Base-by-base conservation (phyloP, 352 stramenopile species). In the Pythium dissotocum region DNA sequence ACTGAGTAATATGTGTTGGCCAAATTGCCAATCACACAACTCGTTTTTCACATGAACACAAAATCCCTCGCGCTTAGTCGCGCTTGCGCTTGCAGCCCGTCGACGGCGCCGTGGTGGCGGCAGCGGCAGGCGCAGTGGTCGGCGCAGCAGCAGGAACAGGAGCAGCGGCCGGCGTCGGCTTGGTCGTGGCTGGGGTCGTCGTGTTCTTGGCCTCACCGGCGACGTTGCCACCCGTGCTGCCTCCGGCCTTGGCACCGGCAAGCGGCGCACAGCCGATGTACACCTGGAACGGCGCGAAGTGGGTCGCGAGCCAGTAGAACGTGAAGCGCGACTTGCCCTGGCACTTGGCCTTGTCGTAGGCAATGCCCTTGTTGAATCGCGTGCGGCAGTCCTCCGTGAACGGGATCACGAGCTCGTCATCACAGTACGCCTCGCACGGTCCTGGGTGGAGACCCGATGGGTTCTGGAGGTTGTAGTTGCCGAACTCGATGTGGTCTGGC, bases 291-390 rank as follows among this genome's bases (percentile, higher is more conserved):
- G 61, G 66, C 9, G 59, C 26, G 12, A 69, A 68, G 58, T 87
- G 80, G 67, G 83, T 78, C 8, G 69, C 77, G 24, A 87, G 44
- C 80, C 80, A 89, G 68, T 80, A 85, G 55, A 83, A 80, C 2
- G 73, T 84, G 13, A 87, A 72, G 0, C 73, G 67, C 40, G 71
- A 78, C 26, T 79, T 79, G 52, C 69, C 64, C 53, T 44, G 61
- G 56, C 78, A 87, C 33, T 75, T 69, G 21, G 78, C 69, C 6
- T 57, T 71, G 42, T 83, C 66, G 58, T 85, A 82, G 35, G 75
- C 67, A n/a, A 86, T 61, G 13, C 16, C 16, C n/a, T 54, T 54
- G 16, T 60, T 4, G 61, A 54, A 52, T 10, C 32, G 36, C 16
- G 42, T 64, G 42, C 68, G 71, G 65, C 77, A 83, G 56, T 83